Base-by-base conservation (phyloP, 2,329 filamentous ascomycete genomes). In the Aspergillus calidoustus region DNA sequence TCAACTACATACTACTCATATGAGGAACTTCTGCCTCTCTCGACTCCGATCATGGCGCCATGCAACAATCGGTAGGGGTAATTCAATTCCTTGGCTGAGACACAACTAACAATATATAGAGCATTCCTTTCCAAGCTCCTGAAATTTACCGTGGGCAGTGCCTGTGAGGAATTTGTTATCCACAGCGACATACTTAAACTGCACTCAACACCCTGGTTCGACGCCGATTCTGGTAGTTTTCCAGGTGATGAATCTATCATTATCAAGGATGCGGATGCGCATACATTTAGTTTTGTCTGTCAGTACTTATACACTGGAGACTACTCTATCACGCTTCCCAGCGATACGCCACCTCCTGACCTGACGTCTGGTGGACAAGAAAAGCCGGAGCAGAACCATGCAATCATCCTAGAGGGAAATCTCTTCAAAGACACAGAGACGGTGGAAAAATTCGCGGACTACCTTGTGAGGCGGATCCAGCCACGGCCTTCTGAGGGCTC, bases 91-190 rank as follows among this genome's bases (percentile, higher is more conserved):
- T 19, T 44, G 38, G 25, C 19, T 44, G 22, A 54, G 34, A 54
- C 22, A 44, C 22, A 19, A 54, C 38, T 54, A 54, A 54, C 51
- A 43, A 54, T 43, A 54, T 41, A 44, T 13, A 54, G 51, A 54
- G 38, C 51, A 30, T 54, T 54, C 38, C 51, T 54, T 11, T 54
- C 51, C 51, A 54, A 54, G 51, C 51, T 28, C 22, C 51, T 54
- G 38, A 54, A 54, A 54, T 54, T 54, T 19, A 44, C 38, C 51
- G 22, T 54, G 51, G 51, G 51, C 38, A 22, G 34, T 54, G 34
- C 23, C 38, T 54, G 38, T 44, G 51, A 54, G 22, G 19, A 19
- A 54, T n/a, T n/a, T n/a, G n/a, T 44, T 19, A 54, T 44, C 1
- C 34, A 54, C 34, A 43, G 51, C 22, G 34, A 54, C 51, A 54